phyloP scores from a whole-genome alignment of 371 early-diverging fungal species.

The Paraphysoderma sedebokerense region DNA sequence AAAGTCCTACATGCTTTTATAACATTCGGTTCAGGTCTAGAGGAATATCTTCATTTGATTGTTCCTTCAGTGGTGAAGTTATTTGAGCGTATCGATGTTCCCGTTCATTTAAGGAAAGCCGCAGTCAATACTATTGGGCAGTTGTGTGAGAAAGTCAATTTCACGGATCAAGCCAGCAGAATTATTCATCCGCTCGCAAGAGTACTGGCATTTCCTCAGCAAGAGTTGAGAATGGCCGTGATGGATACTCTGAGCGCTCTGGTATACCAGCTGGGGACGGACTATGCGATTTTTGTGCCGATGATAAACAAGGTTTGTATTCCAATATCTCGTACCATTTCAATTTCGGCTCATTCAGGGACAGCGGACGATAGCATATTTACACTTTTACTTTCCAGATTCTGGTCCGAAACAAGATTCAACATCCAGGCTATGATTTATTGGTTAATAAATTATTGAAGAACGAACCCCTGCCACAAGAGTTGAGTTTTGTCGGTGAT shows the following conservation, averaged over 20 bases:
- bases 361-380: no score
- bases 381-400: slow-evolving; percentile 17
- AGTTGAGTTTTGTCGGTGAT: no score
- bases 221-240: slow-evolving; percentile 42
- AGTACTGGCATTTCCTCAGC: slow-evolving; percentile 31
- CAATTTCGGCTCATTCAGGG: no score
- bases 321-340: no score
- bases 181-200: slow-evolving; percentile 81
- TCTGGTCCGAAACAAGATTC: slow-evolving; percentile 40
- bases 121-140: slow-evolving; percentile 66
- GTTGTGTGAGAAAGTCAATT: slow-evolving; percentile 58
- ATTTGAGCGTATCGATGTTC: slow-evolving; percentile 55
- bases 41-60: slow-evolving; percentile 84
- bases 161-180: slow-evolving; percentile 76
- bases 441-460: slow-evolving; percentile 54
- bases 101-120: slow-evolving; percentile 40
- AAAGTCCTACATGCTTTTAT: slow-evolving; percentile 68
- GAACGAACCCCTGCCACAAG: slow-evolving; percentile 57
- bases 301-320: slow-evolving; percentile 57
- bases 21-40: slow-evolving; percentile 73
- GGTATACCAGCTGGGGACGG: slow-evolving; percentile 68
- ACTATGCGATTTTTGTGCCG: slow-evolving; percentile 80
- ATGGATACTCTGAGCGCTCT: slow-evolving; percentile 73
- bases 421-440: slow-evolving; percentile 46
- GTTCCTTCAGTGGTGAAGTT: slow-evolving; percentile 71